Percentiles rank a stretch among this genome's conserved stretches.
phyloP scores from a whole-genome alignment of 1,284 basidiomycete species.

The Austroboletus olivaceoglutinosus region DNA sequence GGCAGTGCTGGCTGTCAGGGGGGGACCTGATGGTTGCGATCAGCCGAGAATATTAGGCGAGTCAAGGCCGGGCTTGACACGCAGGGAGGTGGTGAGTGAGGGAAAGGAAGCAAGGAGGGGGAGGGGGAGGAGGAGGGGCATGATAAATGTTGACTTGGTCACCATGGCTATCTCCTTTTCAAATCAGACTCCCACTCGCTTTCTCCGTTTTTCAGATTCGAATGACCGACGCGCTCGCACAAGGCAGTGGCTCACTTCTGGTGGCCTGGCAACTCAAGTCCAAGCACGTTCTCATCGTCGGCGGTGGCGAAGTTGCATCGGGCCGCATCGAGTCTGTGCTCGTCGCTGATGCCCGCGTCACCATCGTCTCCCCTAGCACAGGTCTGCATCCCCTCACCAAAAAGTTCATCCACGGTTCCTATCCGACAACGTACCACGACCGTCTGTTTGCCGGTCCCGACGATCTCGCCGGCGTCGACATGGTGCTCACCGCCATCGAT shows the following conservation, averaged over 20 bases:
- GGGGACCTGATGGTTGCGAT: slow-evolving; percentile 12
- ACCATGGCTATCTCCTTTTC: slow-evolving; percentile 17
- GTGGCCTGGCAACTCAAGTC: slow-evolving; percentile 86
- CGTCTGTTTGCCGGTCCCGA: slow-evolving; percentile 59
- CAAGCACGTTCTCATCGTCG: slow-evolving; percentile 80
- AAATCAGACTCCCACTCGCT: neutral
- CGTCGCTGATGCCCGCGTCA: slow-evolving; percentile 58
- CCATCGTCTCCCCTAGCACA: slow-evolving; percentile 57
- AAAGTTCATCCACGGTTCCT: slow-evolving; percentile 48
- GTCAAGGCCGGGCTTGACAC: neutral
- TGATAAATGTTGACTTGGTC: slow-evolving; percentile 4
- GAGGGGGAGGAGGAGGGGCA: neutral
- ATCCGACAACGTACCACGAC: slow-evolving; percentile 70
- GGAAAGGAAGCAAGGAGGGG: neutral
- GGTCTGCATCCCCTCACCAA: slow-evolving; percentile 63
- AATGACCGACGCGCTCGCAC: neutral
- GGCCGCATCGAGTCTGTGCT: slow-evolving; percentile 75
- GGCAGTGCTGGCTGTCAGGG: neutral
- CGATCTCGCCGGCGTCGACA: slow-evolving; percentile 69
- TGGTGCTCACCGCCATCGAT: slow-evolving; percentile 95
- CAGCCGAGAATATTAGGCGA: neutral
- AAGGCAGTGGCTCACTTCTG: slow-evolving; percentile 68
- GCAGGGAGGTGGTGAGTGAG: neutral
- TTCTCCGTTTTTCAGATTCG: neutral
- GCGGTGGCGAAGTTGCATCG: slow-evolving; percentile 86